Evolutionary conservation across 345 rosid genomes (phyloP).

Genomic region (Xanthoceras sorbifolium): DNA sequence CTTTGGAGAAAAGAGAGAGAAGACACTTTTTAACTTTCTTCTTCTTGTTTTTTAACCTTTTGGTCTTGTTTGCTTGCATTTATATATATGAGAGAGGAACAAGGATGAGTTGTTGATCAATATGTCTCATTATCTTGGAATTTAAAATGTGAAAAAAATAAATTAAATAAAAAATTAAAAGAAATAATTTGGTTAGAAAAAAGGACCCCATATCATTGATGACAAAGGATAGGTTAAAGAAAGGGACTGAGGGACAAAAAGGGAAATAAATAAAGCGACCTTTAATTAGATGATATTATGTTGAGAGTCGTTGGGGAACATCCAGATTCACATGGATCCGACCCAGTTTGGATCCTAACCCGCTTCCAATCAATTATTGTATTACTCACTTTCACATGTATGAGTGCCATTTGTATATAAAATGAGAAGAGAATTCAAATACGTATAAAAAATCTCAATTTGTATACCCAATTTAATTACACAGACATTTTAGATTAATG

Average conservation of each 20-base stretch:
- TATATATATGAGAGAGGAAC: neutral
- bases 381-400: too few relatives aligned
- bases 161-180: neutral
- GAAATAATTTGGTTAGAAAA: neutral
- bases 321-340: slow-evolving; percentile 10
- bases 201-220: slow-evolving; percentile 30
- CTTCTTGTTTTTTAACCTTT: neutral
- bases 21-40: neutral
- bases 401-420: too few relatives aligned
- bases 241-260: slow-evolving; percentile 18
- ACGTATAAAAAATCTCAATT: too few relatives aligned
- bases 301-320: neutral
- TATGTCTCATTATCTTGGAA: neutral
- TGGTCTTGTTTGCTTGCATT: slow-evolving; percentile 10
- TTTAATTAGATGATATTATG: neutral
- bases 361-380: neutral
- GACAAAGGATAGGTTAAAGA: slow-evolving; percentile 7
- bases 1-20: slow-evolving; percentile 12
- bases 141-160: neutral
- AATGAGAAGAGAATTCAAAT: too few relatives aligned
- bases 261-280: slow-evolving; percentile 16
- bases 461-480: too few relatives aligned
- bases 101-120: neutral
- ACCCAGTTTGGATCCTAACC: neutral
- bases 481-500: too few relatives aligned